Conservation (phyloP, 257 asterid species). For the Nicotiana attenuata region DNA sequence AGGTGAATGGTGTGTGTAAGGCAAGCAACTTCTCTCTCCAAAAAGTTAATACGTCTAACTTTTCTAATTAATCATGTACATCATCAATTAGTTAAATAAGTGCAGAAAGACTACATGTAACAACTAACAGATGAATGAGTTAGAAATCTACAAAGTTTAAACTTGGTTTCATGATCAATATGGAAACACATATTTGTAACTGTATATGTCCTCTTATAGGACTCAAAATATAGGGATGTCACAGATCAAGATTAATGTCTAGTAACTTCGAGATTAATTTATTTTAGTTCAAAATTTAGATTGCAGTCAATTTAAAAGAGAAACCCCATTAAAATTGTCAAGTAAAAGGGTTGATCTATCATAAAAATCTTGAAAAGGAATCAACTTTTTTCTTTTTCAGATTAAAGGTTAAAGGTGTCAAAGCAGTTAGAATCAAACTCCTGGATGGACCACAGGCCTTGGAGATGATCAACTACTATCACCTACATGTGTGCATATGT, state of each 20-base stretch:
- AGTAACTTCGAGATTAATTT: background rate
- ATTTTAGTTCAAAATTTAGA: background rate
- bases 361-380: background rate
- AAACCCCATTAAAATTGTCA: background rate
- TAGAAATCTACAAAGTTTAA: background rate
- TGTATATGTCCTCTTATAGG: background rate
- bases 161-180: background rate
- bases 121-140: background rate
- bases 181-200: background rate
- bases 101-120: background rate
- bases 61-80: background rate
- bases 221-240: background rate
- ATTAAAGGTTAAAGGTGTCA: background rate
- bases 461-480: background rate
- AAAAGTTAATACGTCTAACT: background rate
- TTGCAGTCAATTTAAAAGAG: background rate
- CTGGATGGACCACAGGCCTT: background rate
- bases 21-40: slow-evolving; percentile 4
- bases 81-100: background rate
- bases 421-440: background rate
- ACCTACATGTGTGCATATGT: background rate
- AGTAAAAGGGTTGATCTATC: background rate
- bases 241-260: background rate
- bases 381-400: background rate
- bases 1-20: background rate